Conservation (phyloP, 164 flowering plant genomes). For the Vitis vinifera region DNA sequence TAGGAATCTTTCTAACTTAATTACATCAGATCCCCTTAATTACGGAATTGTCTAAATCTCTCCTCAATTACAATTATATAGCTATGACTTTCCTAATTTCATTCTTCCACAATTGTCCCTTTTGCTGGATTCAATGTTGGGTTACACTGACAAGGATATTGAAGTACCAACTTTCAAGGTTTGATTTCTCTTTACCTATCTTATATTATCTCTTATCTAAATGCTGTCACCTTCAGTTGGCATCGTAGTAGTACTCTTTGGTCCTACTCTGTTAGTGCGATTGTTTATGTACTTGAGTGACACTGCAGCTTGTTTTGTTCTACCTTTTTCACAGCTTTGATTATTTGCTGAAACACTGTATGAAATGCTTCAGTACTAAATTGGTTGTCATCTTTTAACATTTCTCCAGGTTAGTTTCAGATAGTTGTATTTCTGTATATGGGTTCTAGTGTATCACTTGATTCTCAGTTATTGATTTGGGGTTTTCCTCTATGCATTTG, state of each 20-base stretch:
- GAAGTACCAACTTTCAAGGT: slow-evolving; percentile 98
- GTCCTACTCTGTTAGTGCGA: neutral
- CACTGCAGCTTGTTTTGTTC: neutral
- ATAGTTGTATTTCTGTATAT: neutral
- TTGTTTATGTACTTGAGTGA: neutral
- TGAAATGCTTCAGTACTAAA: slow-evolving; percentile 97
- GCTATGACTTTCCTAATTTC: too few species aligned
- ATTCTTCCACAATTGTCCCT: slow-evolving; percentile 36
- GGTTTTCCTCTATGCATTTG: neutral
- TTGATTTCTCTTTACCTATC: slow-evolving; percentile 5
- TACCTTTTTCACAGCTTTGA: slow-evolving; percentile 58
- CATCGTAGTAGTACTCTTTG: neutral
- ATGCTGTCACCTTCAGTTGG: neutral
- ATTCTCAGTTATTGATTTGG: neutral
- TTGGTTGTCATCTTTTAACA: slow-evolving; percentile 71
- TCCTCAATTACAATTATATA: too few species aligned
- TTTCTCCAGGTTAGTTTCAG: slow-evolving; percentile 80
- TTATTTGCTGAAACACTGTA: slow-evolving; percentile 81
- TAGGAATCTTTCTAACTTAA: too few species aligned
- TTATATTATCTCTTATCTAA: neutral
- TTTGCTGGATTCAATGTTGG: slow-evolving; percentile 87
- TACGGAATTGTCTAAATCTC: too few species aligned
- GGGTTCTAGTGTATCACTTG: neutral
- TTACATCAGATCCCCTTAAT: too few species aligned
- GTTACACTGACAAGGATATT: slow-evolving; percentile 79